phyloP scores from a whole-genome alignment of 805 yeast genomes.

The Candida endomychidarum region DNA sequence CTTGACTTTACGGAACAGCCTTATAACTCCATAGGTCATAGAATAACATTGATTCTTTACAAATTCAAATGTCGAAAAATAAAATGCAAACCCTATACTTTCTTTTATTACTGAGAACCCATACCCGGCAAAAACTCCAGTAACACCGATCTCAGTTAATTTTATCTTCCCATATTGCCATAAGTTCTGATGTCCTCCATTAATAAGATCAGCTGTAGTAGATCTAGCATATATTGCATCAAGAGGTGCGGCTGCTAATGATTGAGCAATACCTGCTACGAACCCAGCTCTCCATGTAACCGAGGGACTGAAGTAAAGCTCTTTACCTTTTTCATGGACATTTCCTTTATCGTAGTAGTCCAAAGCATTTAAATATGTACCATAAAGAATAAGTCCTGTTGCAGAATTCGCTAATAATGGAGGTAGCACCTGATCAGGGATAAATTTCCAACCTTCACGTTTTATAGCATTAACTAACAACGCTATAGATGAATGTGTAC shows the following conservation, averaged over 20 bases:
- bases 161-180: slow-evolving; percentile 77
- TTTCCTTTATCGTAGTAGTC: slow-evolving; percentile 25
- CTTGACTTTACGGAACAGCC: slow-evolving; percentile 44
- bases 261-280: slow-evolving; percentile 82
- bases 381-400: slow-evolving; percentile 84
- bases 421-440: slow-evolving; percentile 83
- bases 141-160: slow-evolving; percentile 68
- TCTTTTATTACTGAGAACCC: slow-evolving; percentile 78
- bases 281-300: slow-evolving; percentile 81
- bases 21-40: slow-evolving; percentile 45
- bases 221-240: slow-evolving; percentile 89
- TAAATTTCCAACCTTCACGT: slow-evolving; percentile 80
- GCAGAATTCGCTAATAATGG: slow-evolving; percentile 86
- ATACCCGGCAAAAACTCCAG: slow-evolving; percentile 89
- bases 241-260: slow-evolving; percentile 90
- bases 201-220: slow-evolving; percentile 67
- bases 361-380: slow-evolving; percentile 67
- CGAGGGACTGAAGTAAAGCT: slow-evolving; percentile 26
- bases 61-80: slow-evolving; percentile 77
- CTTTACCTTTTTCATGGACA: slow-evolving; percentile 9
- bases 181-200: slow-evolving; percentile 63
- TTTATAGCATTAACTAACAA: slow-evolving; percentile 67
- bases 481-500: slow-evolving; percentile 80
- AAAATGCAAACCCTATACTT: slow-evolving; percentile 77
- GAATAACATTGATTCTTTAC: slow-evolving; percentile 69